A percentile compares a stretch with the other conserved stretches of the same genome.
Conservation (phyloP, 495 filamentous ascomycete species). For the Penicillium coffeae region DNA sequence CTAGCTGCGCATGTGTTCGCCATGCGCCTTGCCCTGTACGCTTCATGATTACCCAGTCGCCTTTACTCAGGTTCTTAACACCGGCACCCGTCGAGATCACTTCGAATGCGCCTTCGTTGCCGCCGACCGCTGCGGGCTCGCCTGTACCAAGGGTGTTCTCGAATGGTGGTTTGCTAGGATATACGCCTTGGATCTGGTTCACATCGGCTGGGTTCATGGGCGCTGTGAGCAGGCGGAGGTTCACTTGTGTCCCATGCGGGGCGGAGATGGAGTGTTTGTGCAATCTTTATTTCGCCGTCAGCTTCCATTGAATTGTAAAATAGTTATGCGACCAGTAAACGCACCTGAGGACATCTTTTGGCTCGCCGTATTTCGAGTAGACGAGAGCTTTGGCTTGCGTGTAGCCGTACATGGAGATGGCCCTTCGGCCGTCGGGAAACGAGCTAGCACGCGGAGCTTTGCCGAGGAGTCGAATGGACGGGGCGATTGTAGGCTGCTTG, state of each 20-base stretch:
- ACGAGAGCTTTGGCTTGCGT: constrained; percentile 92
- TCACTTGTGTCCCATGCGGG: constrained; percentile 56
- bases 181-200: constrained; percentile 95
- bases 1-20: constrained; percentile 80
- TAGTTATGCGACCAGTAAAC: constrained; percentile 8
- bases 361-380: constrained; percentile 81
- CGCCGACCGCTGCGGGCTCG: constrained; percentile 67
- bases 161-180: constrained; percentile 78
- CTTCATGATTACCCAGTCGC: constrained; percentile 92
- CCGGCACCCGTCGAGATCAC: constrained; percentile 61
- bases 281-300: constrained; percentile 43
- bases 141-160: constrained; percentile 67
- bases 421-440: constrained; percentile 21
- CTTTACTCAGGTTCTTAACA: constrained; percentile 54
- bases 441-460: constrained; percentile 27
- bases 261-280: constrained; percentile 82
- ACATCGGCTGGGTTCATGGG: constrained; percentile 97
- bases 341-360: constrained; percentile 72
- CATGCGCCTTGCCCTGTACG: constrained; percentile 81
- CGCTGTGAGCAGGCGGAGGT: constrained; percentile 73
- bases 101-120: constrained; percentile 92
- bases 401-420: constrained; percentile 84
- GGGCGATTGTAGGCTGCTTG: constrained; percentile 10
- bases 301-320: neutral
- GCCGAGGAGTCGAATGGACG: constrained; percentile 10